Percentiles rank a stretch among this genome's conserved stretches.
Conservation (phyloP, 352 stramenopile species). For the Pythium rishiriense region DNA sequence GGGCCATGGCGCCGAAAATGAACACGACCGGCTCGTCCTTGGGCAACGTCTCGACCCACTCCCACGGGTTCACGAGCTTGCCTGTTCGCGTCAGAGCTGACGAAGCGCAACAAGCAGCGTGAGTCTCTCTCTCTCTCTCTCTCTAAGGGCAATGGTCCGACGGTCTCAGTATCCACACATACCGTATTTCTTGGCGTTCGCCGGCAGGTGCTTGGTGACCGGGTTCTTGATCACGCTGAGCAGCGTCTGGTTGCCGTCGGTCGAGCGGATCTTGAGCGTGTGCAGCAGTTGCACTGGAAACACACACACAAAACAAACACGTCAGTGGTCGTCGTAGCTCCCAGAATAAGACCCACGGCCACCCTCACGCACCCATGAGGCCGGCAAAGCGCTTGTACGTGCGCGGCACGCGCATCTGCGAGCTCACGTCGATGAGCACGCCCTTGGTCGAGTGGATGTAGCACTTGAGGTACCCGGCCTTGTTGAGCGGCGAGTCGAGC, state of each 20-base stretch:
- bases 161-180: no score
- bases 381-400: constrained; percentile 99
- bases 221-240: constrained; percentile 99
- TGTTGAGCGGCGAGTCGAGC: constrained; percentile 99
- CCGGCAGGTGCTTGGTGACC: constrained; percentile 95
- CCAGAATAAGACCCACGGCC: no score
- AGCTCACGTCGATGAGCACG: constrained; percentile 98
- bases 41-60: constrained; percentile 92
- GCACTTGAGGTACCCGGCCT: constrained; percentile 96
- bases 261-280: constrained; percentile 99
- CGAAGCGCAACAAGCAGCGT: not conserved
- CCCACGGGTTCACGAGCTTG: constrained; percentile 93
- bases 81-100: constrained; percentile 91
- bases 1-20: constrained; percentile 97
- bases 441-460: constrained; percentile 98
- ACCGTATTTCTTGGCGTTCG: constrained; percentile 95
- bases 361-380: constrained; percentile 85
- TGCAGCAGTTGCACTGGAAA: constrained; percentile 98
- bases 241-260: constrained; percentile 95
- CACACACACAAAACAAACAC: constrained; percentile 34
- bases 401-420: constrained; percentile 97
- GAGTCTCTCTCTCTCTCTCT: not conserved
- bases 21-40: constrained; percentile 95
- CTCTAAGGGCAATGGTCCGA: no score
- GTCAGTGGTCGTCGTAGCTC: no score